Conservation (phyloP, 73 alveolate genomes). For the Tetrahymena borealis region DNA sequence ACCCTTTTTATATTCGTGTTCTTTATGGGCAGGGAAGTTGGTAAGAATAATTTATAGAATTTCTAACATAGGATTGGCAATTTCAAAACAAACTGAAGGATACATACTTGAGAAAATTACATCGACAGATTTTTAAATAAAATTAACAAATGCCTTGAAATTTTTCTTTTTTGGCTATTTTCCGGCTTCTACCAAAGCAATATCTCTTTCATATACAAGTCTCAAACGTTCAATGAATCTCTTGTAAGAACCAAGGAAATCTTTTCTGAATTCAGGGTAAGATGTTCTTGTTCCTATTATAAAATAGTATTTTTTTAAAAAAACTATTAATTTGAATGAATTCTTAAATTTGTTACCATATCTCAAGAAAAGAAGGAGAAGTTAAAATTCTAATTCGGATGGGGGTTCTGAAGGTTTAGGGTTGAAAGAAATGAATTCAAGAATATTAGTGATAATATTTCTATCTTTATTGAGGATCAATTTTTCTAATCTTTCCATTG, state of each 20-base stretch:
- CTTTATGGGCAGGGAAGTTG: background rate
- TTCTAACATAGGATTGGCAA: background rate
- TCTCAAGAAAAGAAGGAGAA: background rate
- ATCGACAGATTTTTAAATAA: background rate
- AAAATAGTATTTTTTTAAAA: background rate
- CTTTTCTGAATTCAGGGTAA: background rate
- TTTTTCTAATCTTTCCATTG: background rate
- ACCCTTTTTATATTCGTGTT: background rate
- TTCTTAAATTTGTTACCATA: background rate
- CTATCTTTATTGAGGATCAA: background rate
- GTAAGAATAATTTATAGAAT: background rate
- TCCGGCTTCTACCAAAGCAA: background rate
- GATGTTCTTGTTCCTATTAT: background rate
- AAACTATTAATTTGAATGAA: too few relatives aligned
- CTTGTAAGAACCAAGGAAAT: background rate
- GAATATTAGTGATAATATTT: background rate
- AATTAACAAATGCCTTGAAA: background rate
- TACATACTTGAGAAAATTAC: background rate
- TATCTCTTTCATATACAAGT: background rate
- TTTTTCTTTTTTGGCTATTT: background rate
- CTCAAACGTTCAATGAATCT: background rate
- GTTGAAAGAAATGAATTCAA: background rate
- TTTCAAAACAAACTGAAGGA: background rate
- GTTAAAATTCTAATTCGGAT: background rate
- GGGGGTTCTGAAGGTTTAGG: background rate